Evolutionary conservation across 202 grass and related monocot genomes (phyloP), one percentile per base, ranked within the genome.

Genomic region (Setaria viridis): DNA sequence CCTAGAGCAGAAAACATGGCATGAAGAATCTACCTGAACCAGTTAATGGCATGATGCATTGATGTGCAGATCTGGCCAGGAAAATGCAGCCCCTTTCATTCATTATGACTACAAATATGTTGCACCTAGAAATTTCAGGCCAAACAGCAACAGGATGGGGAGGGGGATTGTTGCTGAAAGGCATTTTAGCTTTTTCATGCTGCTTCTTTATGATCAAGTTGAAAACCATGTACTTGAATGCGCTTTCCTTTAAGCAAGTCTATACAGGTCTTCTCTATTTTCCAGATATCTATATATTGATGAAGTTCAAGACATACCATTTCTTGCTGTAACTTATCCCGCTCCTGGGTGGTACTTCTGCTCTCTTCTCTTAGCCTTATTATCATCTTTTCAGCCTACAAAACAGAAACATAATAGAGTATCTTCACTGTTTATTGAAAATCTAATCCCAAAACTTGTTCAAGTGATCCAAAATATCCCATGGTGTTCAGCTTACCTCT

Each of bases 371-470:
- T 94, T 67, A 97, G 83, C 74, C 80, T 91, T 86, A 81, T 78
- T 77, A 99, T 91, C 79, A 91, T 99, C 73, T 89, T 96, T 85
- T 94, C 90, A 94, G 97, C 94, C 97, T 99, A 90, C 45, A 54
- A 62, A 87, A 73, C 16, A 65, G 58, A 64, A 77, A 72, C 5
- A 73, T 45, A 30, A 50, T 81, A 77, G 53, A 81, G 50, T 43
- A 71, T 48, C 37, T 68, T 62, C 11, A 50, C 39, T 55, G 25
- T 56, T 72, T 64, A 54, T 67, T 62, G 29, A 88, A 46, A 46
- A 78, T 66, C 9, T 66, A 25, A 76, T 54, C 15, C 19, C 45
- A 34, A 57, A 47, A 79, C 51, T 77, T 82, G 77, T 77, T 85
- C 12, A 35, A 60, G 73, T 33, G 48, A 79, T 78, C 35, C 10